These are phyloP conservation scores for Coniochaeta hoffmannii DNA, from an alignment of 2,329 filamentous ascomycete species.

Conservation along the genomic window DNA sequence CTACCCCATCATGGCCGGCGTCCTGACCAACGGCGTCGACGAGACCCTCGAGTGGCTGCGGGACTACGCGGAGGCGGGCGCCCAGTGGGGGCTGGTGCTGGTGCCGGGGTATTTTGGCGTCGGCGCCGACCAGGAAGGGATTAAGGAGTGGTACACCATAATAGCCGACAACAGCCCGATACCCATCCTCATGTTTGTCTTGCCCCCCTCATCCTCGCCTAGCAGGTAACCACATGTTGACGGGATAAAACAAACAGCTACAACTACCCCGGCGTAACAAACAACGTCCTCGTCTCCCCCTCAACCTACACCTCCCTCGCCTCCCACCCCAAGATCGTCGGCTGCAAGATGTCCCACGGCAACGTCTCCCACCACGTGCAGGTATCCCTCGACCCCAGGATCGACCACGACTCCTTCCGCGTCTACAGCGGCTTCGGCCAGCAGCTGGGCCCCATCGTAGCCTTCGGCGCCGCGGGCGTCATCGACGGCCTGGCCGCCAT, in stretches of 20 bases:
- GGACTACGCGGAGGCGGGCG: constrained; percentile 45
- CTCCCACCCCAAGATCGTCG: constrained; percentile 57
- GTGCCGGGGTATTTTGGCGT: constrained; percentile 59
- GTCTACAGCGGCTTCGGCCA: constrained; percentile 61
- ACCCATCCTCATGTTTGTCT: constrained; percentile 51
- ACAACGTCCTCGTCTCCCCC: constrained; percentile 51
- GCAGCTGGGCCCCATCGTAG: constrained; percentile 56
- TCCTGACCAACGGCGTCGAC: constrained; percentile 53
- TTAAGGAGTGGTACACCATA: constrained; percentile 52
- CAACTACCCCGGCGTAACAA: constrained; percentile 58
- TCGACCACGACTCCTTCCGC: constrained; percentile 53
- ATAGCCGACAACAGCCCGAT: constrained; percentile 54
- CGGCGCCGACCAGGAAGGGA: constrained; percentile 48
- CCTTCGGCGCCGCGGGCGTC: constrained; percentile 55
- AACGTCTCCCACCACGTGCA: constrained; percentile 58
- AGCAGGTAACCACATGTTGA: background rate
- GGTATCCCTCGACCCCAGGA: constrained; percentile 52
- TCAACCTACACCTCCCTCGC: constrained; percentile 51
- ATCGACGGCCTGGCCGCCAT: constrained; percentile 60
- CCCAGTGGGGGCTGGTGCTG: constrained; percentile 55
- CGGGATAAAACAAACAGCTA: no score
- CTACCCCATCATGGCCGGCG: constrained; percentile 55
- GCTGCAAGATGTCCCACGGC: constrained; percentile 62
- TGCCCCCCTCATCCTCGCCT: background rate
- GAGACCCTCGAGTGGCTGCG: constrained; percentile 42